Base-by-base conservation (phyloP, 139 green algal genomes). In the Coelastrella sp. region DNA sequence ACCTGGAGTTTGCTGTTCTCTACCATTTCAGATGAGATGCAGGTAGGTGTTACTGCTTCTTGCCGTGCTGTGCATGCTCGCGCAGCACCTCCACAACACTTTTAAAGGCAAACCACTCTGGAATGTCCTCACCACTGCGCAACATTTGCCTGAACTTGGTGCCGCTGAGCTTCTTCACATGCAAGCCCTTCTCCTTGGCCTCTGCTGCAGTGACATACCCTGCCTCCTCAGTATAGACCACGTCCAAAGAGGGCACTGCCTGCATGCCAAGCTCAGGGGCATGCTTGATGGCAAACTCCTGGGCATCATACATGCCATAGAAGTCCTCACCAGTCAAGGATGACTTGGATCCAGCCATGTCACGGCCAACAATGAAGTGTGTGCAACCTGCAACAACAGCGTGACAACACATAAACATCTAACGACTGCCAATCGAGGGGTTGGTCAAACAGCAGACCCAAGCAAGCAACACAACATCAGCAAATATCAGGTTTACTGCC, bases 21-120 rank as follows among this genome's bases (percentile, higher is more conserved):
- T n/a, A n/a, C n/a, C n/a, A n/a, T n/a, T n/a, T n/a, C n/a, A n/a
- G n/a, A n/a, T n/a, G n/a, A n/a, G n/a, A n/a, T n/a, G n/a, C n/a
- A n/a, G n/a, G n/a, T n/a, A n/a, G 34, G 34, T 75, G 27, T 9
- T 71, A 27, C 30, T 38, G n/a, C 15, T 3, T 41, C 8, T 41
- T 71, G 30, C 62, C 19, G 75, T 88, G 40, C 83, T 90, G 82
- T 34, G 68, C 75, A 50, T 93, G 87, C 71, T 94, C 91, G 19
- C 94, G 88, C 48, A 96, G 88, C 50, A 96, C 92, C 59, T 91
- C 63, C 19, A 95, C 92, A 15, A 96, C 92, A 25, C 57, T 88
- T 88, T 96, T 98, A 93, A 99, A 98, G 9, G 96, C 95, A 91
- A 99, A 71, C 96, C 96, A 99, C 79, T 98, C 96, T 23, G 96